Conservation (phyloP, 2,329 filamentous ascomycete genomes). For the Cordyceps fumosorosea region DNA sequence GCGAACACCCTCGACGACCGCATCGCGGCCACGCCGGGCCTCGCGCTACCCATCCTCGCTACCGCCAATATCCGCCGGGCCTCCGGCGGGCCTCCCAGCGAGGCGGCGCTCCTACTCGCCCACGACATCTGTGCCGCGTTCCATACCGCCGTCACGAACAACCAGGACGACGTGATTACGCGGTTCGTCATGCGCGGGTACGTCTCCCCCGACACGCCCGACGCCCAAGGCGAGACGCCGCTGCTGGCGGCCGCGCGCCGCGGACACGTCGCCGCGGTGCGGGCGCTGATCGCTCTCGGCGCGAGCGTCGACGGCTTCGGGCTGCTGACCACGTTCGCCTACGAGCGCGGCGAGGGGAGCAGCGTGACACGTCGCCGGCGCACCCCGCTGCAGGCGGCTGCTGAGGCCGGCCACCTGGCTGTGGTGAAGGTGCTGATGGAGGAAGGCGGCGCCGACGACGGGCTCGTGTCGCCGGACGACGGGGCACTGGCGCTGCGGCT, state of each 20-base stretch:
- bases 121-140: conserved; percentile 25
- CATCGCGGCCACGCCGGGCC: neutral
- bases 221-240: conserved; percentile 25
- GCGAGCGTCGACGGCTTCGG: conserved; percentile 27
- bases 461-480: conserved; percentile 30
- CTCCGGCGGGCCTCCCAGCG: neutral
- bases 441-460: conserved; percentile 35
- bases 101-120: conserved; percentile 13
- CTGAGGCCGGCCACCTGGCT: conserved; percentile 31
- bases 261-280: conserved; percentile 26
- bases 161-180: conserved; percentile 23
- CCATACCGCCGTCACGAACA: conserved; percentile 23
- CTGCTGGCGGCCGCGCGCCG: conserved; percentile 29
- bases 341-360: conserved; percentile 18
- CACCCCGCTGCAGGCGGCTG: conserved; percentile 40
- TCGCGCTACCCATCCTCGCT: neutral
- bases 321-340: neutral
- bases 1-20: neutral
- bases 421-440: conserved; percentile 36
- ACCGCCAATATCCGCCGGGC: neutral
- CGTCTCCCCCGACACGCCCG: conserved; percentile 32
- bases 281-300: conserved; percentile 28
- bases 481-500: conserved; percentile 40
- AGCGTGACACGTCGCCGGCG: conserved; percentile 18
- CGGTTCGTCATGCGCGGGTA: conserved; percentile 27